A percentile compares a stretch with the other conserved stretches of the same genome.
Evolutionary conservation across 306 rosid species (phyloP).

Genomic region (Crotalaria pallida): DNA sequence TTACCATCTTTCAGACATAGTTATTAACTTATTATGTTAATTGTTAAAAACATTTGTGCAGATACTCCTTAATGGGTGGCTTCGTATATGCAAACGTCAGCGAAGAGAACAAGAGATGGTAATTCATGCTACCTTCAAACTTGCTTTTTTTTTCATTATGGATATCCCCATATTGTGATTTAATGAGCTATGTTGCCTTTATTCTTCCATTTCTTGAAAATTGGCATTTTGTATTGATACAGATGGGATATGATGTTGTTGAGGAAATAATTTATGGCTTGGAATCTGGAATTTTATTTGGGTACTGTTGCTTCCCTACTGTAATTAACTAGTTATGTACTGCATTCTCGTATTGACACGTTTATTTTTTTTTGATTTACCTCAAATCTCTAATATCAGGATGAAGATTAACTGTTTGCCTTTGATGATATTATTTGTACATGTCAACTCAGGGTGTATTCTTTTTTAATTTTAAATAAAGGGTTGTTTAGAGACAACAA

Average conservation of each 20-base stretch:
- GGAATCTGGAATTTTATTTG: constrained; percentile 91
- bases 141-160: constrained; percentile 1
- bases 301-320: constrained; percentile 37
- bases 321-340: not conserved
- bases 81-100: constrained; percentile 62
- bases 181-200: not conserved
- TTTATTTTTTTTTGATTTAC: not conserved
- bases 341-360: constrained; percentile 1
- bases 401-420: not conserved
- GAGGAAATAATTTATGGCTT: constrained; percentile 85
- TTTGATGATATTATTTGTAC: not conserved
- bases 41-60: constrained; percentile 16
- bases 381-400: not conserved
- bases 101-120: constrained; percentile 88
- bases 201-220: not conserved
- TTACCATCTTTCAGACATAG: not conserved
- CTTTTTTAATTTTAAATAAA: not conserved
- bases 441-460: not conserved
- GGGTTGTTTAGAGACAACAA: not conserved
- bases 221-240: constrained; percentile 31
- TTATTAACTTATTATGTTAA: constrained; percentile 7
- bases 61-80: constrained; percentile 82
- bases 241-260: constrained; percentile 82
- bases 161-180: not conserved
- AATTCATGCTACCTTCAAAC: constrained; percentile 13